Percentiles rank a stretch among this genome's conserved stretches.
Evolutionary conservation across 768 basidiomycete genomes (phyloP).

Genomic region (Tricholoma furcatifolium): DNA sequence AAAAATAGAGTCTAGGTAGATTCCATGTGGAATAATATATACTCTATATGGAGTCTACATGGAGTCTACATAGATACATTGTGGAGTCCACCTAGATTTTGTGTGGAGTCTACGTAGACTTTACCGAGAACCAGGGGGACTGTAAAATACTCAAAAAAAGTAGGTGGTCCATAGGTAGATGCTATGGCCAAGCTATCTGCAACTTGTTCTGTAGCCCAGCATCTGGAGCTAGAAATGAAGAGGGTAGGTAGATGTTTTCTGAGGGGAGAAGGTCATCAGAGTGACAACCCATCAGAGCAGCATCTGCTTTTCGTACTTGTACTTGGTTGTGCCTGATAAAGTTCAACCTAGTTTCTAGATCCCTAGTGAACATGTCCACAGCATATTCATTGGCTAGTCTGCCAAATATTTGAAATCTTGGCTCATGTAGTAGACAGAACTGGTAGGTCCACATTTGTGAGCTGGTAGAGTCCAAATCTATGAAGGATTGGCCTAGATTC

Average conservation of each 20-base stretch:
- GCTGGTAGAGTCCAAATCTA: neutral
- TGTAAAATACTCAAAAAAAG: too few species aligned
- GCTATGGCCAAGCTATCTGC: conserved; percentile 36
- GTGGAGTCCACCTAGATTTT: too few species aligned
- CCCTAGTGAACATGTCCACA: conserved; percentile 37
- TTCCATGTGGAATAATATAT: too few species aligned
- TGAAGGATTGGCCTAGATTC: too few species aligned
- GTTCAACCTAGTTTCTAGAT: conserved; percentile 29
- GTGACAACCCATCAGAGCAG: neutral
- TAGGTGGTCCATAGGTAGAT: conserved; percentile 23
- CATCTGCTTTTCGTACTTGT: neutral
- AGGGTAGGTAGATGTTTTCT: too few species aligned
- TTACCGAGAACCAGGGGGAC: too few species aligned
- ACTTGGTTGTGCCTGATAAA: conserved; percentile 31
- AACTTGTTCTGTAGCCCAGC: conserved; percentile 36
- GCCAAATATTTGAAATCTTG: conserved; percentile 32
- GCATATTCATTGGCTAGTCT: conserved; percentile 31
- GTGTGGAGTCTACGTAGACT: too few species aligned
- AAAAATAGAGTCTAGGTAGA: too few species aligned
- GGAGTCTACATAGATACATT: too few species aligned
- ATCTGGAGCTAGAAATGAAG: conserved; percentile 32
- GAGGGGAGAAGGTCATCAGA: conserved; percentile 13
- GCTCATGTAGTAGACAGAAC: conserved; percentile 26
- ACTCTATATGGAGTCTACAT: too few species aligned
- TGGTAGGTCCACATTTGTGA: conserved; percentile 35